These are phyloP conservation scores for Aspergillus avenaceus DNA, from an alignment of 495 filamentous ascomycete genomes.

Conservation along the genomic window DNA sequence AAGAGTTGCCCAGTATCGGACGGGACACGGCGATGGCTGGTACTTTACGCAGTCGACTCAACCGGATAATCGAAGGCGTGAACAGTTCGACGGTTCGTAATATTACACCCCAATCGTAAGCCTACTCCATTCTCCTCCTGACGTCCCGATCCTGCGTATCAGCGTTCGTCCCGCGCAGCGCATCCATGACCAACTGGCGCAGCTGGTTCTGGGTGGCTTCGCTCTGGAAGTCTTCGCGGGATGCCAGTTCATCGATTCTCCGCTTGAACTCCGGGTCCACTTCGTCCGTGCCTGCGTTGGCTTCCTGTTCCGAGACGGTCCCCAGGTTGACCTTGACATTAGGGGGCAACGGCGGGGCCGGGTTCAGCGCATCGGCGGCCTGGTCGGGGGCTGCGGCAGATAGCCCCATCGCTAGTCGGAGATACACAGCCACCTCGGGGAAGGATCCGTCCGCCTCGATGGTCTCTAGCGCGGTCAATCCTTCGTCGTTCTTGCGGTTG, in stretches of 20 bases:
- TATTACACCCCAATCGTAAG: not conserved
- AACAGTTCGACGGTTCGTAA: too few relatives aligned
- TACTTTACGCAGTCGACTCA: not conserved
- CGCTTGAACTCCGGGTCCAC: constrained; percentile 69
- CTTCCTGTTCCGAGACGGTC: constrained; percentile 59
- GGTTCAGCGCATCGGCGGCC: constrained; percentile 28
- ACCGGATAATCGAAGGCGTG: not conserved
- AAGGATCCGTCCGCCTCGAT: constrained; percentile 68
- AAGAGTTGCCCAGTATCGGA: too few relatives aligned
- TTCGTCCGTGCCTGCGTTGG: constrained; percentile 33
- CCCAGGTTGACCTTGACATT: constrained; percentile 66
- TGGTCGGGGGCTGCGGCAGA: constrained; percentile 17
- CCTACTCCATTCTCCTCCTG: constrained; percentile 53
- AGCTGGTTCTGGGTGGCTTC: constrained; percentile 66
- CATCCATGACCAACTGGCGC: constrained; percentile 65
- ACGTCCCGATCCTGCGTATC: constrained; percentile 55
- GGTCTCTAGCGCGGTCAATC: constrained; percentile 65
- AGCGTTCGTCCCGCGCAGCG: constrained; percentile 51
- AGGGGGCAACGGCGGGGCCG: constrained; percentile 54
- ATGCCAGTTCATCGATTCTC: constrained; percentile 72
- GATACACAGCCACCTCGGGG: constrained; percentile 63
- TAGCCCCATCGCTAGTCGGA: constrained; percentile 45
- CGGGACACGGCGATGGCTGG: not conserved
- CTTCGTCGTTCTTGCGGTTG: constrained; percentile 57
- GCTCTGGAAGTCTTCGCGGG: constrained; percentile 66